Evolutionary conservation across 1,284 basidiomycete species (phyloP), one percentile per base, ranked within the genome.

Genomic region (Chondrostereum purpureum): DNA sequence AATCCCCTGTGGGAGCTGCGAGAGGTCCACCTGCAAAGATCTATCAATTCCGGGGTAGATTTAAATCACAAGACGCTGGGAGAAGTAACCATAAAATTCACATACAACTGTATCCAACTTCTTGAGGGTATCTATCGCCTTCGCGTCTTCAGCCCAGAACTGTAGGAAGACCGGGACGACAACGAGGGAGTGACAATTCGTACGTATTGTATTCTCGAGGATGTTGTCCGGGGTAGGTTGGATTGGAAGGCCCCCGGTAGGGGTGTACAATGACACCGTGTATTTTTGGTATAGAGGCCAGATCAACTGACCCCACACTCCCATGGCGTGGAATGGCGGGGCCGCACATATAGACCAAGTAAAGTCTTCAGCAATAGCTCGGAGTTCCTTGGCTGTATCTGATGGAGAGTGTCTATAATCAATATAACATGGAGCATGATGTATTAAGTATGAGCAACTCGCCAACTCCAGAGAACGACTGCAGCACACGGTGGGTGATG

Each of bases 1-100:
- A 48, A 44, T 66, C 53, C 0, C 63, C 65, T 3, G 59, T 47
- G 18, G 51, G 54, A 2, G 54, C 35, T 4, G 60, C 44, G 2
- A 67, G 45, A 1, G 60, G 48, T 4, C 62, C 64, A 19, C 64
- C 63, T 1, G 54, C 27, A 31, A 8, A 31, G 8, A 31, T 31
- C 27, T 31, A 8, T n/a, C n/a, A n/a, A n/a, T n/a, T n/a, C n/a
- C n/a, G n/a, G n/a, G n/a, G n/a, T n/a, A n/a, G n/a, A n/a, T n/a
- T n/a, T n/a, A n/a, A n/a, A n/a, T n/a, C n/a, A n/a, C n/a, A n/a
- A n/a, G n/a, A n/a, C n/a, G n/a, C n/a, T n/a, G n/a, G n/a, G 27
- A 31, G 27, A 31, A 8, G 27, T 31, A 31, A n/a, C 27, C n/a
- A n/a, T n/a, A n/a, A 31, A 31, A 31, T 8, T 8, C 8, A 31